Evolutionary conservation across 1,284 basidiomycete species (phyloP).

Genomic region (Phellinidium pouzarii): DNA sequence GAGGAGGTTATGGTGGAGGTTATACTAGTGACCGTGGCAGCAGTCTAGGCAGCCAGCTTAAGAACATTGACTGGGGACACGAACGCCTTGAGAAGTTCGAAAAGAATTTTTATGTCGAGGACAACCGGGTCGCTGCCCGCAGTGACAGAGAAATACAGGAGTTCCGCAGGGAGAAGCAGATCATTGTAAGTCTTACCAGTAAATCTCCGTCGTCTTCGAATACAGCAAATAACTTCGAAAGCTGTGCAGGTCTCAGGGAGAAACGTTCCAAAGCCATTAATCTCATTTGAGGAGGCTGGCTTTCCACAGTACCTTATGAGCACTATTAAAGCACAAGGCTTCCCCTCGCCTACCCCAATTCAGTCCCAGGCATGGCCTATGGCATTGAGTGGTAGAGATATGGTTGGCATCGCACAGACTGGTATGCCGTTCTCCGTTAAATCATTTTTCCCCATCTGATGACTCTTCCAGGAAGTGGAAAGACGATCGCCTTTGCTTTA

Average conservation of each 20-base stretch:
- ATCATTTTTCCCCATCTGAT: not conserved
- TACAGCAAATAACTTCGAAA: constrained; percentile 5
- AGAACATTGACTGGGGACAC: constrained; percentile 78
- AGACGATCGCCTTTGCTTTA: constrained; percentile 96
- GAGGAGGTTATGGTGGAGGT: constrained; percentile 19
- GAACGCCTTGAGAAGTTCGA: constrained; percentile 78
- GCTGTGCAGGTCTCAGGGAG: constrained; percentile 74
- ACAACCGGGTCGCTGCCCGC: constrained; percentile 76
- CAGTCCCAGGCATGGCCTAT: constrained; percentile 99
- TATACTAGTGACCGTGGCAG: constrained; percentile 65
- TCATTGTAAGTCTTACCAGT: constrained; percentile 50
- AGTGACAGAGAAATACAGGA: constrained; percentile 84
- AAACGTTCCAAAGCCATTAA: constrained; percentile 84
- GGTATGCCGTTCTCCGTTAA: constrained; percentile 34
- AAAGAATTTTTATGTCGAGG: constrained; percentile 97
- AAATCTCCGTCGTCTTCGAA: not conserved
- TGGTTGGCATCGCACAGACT: constrained; percentile 95
- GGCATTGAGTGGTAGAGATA: constrained; percentile 91
- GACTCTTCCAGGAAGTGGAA: constrained; percentile 52
- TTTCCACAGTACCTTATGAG: constrained; percentile 95
- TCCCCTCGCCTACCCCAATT: constrained; percentile 85
- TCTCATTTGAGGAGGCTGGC: constrained; percentile 89
- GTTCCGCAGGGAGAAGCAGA: constrained; percentile 81
- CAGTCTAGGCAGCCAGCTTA: constrained; percentile 78
- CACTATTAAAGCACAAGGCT: constrained; percentile 92